A percentile compares a stretch with the other conserved stretches of the same genome.
Conservation (phyloP, 495 filamentous ascomycete species). For the Trichoderma parareesei region DNA sequence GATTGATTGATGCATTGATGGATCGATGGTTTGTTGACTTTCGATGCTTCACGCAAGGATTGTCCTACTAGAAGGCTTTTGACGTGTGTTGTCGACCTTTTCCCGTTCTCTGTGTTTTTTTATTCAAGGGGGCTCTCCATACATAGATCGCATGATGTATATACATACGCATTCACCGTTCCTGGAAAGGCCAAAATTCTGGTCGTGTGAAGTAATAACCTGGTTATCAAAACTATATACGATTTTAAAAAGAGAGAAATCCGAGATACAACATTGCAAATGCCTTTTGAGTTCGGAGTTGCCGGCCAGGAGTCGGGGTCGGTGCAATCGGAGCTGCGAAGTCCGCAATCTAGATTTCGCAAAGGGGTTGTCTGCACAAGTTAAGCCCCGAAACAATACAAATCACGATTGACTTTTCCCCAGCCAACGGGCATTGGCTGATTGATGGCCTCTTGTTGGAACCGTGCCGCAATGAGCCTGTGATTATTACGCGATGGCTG, state of each 20-base stretch:
- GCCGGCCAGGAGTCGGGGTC: not conserved
- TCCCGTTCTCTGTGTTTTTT: not conserved
- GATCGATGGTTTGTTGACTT: not conserved
- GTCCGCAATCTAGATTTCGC: not conserved
- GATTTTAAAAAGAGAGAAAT: no score
- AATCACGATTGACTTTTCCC: no score
- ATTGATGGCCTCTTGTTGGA: no score
- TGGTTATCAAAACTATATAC: no score
- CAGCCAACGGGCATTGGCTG: not conserved
- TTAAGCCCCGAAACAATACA: no score
- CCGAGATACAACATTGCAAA: no score
- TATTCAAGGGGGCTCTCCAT: not conserved
- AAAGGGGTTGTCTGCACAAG: not conserved
- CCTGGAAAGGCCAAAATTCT: not conserved
- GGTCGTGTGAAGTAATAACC: no score
- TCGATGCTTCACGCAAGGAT: no score
- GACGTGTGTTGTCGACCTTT: not conserved
- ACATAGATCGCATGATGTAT: conserved; percentile 2
- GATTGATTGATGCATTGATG: no score
- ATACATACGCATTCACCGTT: not conserved
- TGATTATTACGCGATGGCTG: no score
- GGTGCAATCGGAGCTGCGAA: not conserved
- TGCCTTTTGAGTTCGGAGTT: not conserved
- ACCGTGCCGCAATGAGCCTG: no score
- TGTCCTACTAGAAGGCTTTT: no score